Base-by-base conservation (phyloP, 2,329 filamentous ascomycete species). In the Sordariomycetes sp. region DNA sequence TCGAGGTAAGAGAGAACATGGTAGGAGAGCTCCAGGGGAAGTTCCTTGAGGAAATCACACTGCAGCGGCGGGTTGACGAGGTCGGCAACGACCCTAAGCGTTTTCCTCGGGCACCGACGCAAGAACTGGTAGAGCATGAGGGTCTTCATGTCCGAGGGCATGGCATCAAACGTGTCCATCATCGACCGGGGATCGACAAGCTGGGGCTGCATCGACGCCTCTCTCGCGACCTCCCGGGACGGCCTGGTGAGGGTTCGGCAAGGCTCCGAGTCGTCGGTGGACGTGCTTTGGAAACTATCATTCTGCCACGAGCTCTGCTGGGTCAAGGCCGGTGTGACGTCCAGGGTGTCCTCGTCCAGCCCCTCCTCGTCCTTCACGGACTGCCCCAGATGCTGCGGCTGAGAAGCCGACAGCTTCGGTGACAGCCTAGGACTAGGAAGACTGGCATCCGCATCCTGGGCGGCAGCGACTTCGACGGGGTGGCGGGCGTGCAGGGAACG, bases 101-200 rank as follows among this genome's bases (percentile, higher is more conserved):
- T 96, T 50, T 90, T 86, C 62, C 95, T 87, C 6, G 90, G 83
- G 66, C 91, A 97, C 53, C 94, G 81, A 58, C 89, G 86, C 28
- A 99, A 79, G 57, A 99, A 83, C 67, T 99, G 92, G 67, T 95
- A 97, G 84, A 99, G 95, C 72, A 99, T 86, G 67, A 95, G 95
- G 0, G 87, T 88, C 72, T 99, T 94, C 80, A 99, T 84, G 64
- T 94, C 87, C 52, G 88, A 83, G 1, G 92, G 90, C 78, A 99
- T 87, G 7, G 87, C 81, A 68, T 97, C 92, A 64, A 97, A 99
- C 2, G 85, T 85, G 63, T 96, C 88, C 17, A 99, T 74, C 77
- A 99, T 89, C 17, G 79, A 81, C 8, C 88, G 88, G n/a, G 92
- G 87, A 64, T 95, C 89, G 71, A 91, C 80, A 22, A 92, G 69